phyloP scores from a whole-genome alignment of 1,284 basidiomycete genomes.

The Malassezia nana region DNA sequence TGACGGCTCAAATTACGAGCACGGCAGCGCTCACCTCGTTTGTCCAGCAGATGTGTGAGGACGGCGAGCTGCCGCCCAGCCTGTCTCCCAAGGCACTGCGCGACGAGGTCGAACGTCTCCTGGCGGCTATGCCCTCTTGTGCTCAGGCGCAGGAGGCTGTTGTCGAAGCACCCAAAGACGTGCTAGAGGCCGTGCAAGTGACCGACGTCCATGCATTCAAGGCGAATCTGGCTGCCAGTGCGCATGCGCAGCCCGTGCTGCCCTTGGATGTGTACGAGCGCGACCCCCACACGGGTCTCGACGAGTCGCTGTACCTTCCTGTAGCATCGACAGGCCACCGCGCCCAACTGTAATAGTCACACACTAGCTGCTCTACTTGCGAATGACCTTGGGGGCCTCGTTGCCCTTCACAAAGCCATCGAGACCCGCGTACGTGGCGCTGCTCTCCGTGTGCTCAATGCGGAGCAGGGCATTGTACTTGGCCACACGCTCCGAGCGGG shows the following conservation, averaged over 20 bases:
- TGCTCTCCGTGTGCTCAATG: constrained; percentile 38
- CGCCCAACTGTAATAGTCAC: neutral
- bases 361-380: constrained; percentile 19
- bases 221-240: constrained; percentile 53
- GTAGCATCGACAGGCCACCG: neutral
- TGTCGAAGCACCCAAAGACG: constrained; percentile 51
- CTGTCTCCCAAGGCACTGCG: constrained; percentile 55
- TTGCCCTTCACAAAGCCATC: constrained; percentile 42
- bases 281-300: constrained; percentile 19
- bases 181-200: constrained; percentile 54
- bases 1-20: constrained; percentile 54
- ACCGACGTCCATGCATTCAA: constrained; percentile 66
- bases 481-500: constrained; percentile 82
- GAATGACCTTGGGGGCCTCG: constrained; percentile 35
- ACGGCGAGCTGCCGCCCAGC: constrained; percentile 45
- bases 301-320: neutral
- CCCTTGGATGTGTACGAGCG: constrained; percentile 21
- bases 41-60: constrained; percentile 31
- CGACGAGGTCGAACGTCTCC: constrained; percentile 51
- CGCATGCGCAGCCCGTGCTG: constrained; percentile 50
- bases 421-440: constrained; percentile 41
- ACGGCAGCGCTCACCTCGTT: constrained; percentile 36
- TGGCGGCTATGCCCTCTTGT: neutral
- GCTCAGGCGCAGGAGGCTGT: constrained; percentile 24
- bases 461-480: constrained; percentile 54